Percentiles rank a stretch among this genome's conserved stretches.
Conservation (phyloP, 768 basidiomycete genomes). For the Filobasidium floriforme region DNA sequence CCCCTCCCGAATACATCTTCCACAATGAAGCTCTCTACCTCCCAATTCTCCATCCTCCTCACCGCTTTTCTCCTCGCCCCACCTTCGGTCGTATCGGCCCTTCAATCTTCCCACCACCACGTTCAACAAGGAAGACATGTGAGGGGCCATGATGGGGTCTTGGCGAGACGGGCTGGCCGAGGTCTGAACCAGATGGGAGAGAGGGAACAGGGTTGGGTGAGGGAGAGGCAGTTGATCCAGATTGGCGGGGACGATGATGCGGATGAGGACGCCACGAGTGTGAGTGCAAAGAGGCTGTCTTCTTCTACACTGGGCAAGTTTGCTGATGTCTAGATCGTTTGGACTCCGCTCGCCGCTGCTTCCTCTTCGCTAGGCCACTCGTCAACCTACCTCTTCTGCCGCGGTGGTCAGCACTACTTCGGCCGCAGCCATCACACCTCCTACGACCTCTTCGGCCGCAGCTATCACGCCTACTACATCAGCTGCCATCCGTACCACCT, state of each 20-base stretch:
- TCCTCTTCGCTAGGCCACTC: not conserved
- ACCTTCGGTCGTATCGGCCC: not conserved
- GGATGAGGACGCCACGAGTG: not conserved
- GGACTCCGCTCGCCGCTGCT: not conserved
- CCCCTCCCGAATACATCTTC: too few species aligned
- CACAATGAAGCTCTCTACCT: not conserved
- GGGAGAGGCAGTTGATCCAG: conserved; percentile 7
- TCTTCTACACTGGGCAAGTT: not conserved
- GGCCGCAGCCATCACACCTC: not conserved
- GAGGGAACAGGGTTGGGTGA: not conserved
- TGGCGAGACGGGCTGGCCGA: not conserved
- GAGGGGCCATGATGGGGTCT: not conserved
- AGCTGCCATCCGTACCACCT: not conserved
- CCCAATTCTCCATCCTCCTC: conserved; percentile 1
- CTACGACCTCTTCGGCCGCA: not conserved
- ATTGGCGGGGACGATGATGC: not conserved
- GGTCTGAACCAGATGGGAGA: not conserved
- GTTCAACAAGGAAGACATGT: too few species aligned
- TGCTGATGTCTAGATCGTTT: not conserved
- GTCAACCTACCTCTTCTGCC: not conserved
- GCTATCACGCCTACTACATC: not conserved
- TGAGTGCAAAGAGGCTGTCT: not conserved
- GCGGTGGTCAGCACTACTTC: not conserved
- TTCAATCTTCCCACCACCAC: not conserved
- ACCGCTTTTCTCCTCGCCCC: not conserved